Conservation (phyloP, 2,329 filamentous ascomycete species). For the Apiospora rasikravindrae region DNA sequence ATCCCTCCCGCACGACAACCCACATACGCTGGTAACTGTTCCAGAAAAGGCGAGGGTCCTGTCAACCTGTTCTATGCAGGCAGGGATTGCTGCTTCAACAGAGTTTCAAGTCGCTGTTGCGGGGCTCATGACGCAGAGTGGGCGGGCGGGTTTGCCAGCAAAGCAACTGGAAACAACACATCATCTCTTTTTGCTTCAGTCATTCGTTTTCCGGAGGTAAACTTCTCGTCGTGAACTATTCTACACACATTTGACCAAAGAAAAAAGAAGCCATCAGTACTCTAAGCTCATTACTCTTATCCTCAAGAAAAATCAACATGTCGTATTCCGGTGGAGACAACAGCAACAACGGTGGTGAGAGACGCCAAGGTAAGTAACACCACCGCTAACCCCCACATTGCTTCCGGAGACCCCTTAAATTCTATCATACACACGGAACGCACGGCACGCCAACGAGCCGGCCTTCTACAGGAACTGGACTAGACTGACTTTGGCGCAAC, state of each 20-base stretch:
- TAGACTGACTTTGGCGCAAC: neutral
- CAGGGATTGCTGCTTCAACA: conserved; percentile 3
- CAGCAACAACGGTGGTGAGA: conserved; percentile 24
- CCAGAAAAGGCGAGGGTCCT: neutral
- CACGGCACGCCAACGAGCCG: neutral
- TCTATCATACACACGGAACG: neutral
- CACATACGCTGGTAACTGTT: conserved; percentile 2
- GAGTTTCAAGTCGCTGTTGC: neutral
- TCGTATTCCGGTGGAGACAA: conserved; percentile 28
- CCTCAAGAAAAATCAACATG: conserved; percentile 23
- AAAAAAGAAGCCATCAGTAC: neutral
- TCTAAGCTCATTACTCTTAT: too few relatives aligned
- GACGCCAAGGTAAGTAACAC: conserved; percentile 29
- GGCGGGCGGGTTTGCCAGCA: neutral
- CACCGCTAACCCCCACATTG: conserved; percentile 22
- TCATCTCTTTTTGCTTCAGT: neutral
- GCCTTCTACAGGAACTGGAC: neutral
- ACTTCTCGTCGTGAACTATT: neutral
- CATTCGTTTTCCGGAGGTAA: neutral
- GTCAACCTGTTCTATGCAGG: neutral
- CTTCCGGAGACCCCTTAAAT: conserved; percentile 5
- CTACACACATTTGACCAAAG: neutral
- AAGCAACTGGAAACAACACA: neutral
- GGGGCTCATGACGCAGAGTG: neutral
- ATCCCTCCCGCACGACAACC: neutral